Evolutionary conservation across 306 rosid species (phyloP).

Genomic region (Adenanthera pavonina): DNA sequence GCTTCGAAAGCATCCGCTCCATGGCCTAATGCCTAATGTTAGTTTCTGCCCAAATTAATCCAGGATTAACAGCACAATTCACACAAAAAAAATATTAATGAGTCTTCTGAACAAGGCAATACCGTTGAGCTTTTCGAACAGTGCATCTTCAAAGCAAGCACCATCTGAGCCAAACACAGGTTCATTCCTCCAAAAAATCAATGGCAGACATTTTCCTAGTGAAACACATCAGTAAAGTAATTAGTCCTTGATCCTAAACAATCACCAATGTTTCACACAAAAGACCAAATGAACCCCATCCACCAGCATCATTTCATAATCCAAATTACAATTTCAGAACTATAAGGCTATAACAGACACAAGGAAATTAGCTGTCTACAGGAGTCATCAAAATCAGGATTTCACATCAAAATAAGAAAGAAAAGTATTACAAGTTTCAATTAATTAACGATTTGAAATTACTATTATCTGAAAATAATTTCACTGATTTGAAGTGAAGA

Average conservation of each 20-base stretch:
- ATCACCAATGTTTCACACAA: background rate
- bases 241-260: background rate
- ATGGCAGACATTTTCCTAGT: conserved; percentile 1
- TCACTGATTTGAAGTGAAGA: background rate
- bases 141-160: background rate
- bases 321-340: background rate
- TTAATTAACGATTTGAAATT: background rate
- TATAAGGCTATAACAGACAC: background rate
- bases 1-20: background rate
- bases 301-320: background rate
- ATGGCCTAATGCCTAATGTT: background rate
- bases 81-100: background rate
- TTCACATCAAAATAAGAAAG: background rate
- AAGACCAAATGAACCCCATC: background rate
- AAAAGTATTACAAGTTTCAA: background rate
- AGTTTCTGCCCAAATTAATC: background rate
- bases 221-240: background rate
- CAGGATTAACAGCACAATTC: background rate
- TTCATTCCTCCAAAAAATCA: background rate
- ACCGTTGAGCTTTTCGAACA: background rate
- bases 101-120: background rate
- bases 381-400: background rate
- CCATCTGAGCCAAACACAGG: background rate
- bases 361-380: background rate
- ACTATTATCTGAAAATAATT: background rate